Evolutionary conservation across 2,329 filamentous ascomycete genomes (phyloP).

Genomic region (Penicillium sp.): DNA sequence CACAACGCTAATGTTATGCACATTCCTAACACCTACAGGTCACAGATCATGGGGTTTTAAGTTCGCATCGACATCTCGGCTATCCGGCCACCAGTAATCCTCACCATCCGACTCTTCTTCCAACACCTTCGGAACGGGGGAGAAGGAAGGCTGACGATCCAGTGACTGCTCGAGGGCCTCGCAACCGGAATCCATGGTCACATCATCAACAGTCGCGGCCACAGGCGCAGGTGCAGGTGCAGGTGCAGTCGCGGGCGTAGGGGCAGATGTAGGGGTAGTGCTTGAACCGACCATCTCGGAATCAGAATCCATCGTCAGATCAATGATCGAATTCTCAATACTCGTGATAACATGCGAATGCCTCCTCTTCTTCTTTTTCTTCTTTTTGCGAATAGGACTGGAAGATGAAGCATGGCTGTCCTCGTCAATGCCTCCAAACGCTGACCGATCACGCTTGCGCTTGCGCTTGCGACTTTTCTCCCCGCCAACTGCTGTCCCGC

Average conservation of each 20-base stretch:
- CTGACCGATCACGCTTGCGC: not conserved
- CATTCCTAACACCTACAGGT: not conserved
- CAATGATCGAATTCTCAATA: conserved; percentile 6
- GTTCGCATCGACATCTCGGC: conserved; percentile 35
- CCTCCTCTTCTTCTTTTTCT: not conserved
- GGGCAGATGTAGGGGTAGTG: not conserved
- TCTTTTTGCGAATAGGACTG: not conserved
- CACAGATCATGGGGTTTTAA: not conserved
- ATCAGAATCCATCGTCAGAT: conserved; percentile 9
- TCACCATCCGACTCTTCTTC: conserved; percentile 24
- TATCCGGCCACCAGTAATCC: conserved; percentile 45
- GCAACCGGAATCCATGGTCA: not conserved
- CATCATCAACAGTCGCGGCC: not conserved
- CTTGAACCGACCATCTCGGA: not conserved
- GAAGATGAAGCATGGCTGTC: not conserved
- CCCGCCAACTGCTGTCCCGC: not conserved
- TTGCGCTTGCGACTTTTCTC: not conserved
- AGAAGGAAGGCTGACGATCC: not conserved
- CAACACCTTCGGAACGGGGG: not conserved
- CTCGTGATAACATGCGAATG: conserved; percentile 8
- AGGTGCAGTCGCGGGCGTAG: not conserved
- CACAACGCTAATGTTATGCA: not conserved
- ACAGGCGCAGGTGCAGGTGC: not conserved
- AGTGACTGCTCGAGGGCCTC: not conserved
- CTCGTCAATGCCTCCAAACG: not conserved